phyloP scores from a whole-genome alignment of 352 stramenopile genomes.

The Pythium sp. region DNA sequence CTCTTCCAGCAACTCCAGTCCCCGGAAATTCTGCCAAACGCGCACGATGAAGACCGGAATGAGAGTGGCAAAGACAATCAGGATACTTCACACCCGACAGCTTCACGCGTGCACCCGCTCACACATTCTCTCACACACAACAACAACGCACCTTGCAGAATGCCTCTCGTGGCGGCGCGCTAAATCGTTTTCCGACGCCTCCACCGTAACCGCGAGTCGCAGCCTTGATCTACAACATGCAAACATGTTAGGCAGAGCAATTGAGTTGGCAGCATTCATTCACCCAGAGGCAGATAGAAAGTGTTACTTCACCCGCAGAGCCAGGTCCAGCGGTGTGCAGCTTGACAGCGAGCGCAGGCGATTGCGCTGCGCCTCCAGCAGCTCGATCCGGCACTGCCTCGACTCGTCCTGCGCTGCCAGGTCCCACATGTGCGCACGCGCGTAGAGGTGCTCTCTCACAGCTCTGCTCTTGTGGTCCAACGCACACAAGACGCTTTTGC shows the following conservation, averaged over 20 bases:
- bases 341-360: neutral
- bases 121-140: neutral
- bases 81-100: neutral
- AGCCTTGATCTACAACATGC: neutral
- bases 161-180: constrained; percentile 21
- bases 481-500: neutral
- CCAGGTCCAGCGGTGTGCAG: neutral
- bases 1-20: constrained; percentile 22
- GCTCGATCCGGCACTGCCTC: neutral
- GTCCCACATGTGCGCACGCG: constrained; percentile 7
- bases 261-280: neutral
- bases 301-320: neutral
- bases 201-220: neutral
- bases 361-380: constrained; percentile 1
- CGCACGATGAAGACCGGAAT: neutral
- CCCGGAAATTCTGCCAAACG: constrained; percentile 24
- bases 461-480: neutral
- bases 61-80: neutral
- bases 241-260: neutral
- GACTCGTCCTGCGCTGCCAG: constrained; percentile 7
- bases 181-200: constrained; percentile 21
- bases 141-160: constrained; percentile 33
- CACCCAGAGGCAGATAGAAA: neutral
- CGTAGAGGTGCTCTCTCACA: neutral
- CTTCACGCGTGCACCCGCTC: neutral